Evolutionary conservation across 164 flowering plant species (phyloP), one percentile per base, ranked within the genome.

Genomic region (Vitis riparia): DNA sequence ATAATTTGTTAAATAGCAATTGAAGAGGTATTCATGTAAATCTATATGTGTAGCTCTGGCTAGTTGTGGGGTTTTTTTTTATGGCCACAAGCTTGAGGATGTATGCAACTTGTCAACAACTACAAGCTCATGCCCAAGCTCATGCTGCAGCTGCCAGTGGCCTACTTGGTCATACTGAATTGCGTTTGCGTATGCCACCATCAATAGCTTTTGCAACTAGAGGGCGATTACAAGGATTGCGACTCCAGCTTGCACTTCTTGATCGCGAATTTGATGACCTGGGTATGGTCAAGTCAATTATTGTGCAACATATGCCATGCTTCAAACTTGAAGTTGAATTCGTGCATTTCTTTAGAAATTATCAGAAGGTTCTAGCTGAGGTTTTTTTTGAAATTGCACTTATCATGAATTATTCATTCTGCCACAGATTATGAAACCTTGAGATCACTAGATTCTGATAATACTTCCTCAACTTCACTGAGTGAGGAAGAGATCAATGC

Each of bases 191-290:
- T 60, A 79, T 91, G 92, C 99, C 99, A 16, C 91, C 98, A 51
- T 89, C 98, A 1, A 89, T 93, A 68, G 90, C 97, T 5, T 81
- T 96, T 74, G 94, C 98, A 67, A 85, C 97, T 44, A 83, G 99
- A 82, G 99, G 99, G 37, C 81, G 94, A 52, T 57, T 94, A 44
- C 98, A 91, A 65, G 97, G 98, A n/a, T 87, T 94, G 16, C 84
- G 97, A 65, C 97, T 96, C 60, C 97, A 96, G 84, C 98, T 96
- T 81, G 98, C 99, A n/a, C 92, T 93, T 75, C 96, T 94, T 80
- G 98, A 94, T 63, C 84, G 94, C 12, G 98, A 96, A 74, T 89
- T 96, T 83, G 99, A 93, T 85, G 99, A 96, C 68, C 77, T 94
- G 78, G 99, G 99, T 96, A 74, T 68, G 52, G 11, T 57, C 44